Conservation (phyloP, 176 grass and related monocot species). For the Calamus simplicifolius region DNA sequence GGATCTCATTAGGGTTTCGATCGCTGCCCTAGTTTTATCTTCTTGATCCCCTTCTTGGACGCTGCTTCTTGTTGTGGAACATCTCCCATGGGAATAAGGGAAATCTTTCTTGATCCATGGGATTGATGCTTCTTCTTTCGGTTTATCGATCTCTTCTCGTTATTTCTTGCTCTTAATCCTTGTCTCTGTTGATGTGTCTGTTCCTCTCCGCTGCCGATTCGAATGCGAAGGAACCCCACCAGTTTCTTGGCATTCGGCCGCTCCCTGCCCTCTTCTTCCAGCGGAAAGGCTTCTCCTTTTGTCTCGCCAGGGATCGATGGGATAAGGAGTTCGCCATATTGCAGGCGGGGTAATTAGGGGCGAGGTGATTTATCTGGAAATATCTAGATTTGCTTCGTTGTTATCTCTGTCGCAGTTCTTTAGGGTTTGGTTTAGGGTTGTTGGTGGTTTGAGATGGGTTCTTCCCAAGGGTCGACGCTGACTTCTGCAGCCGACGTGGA, state of each 20-base stretch:
- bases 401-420: background rate
- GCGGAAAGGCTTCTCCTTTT: constrained; percentile 15
- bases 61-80: background rate
- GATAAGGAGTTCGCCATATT: constrained; percentile 36
- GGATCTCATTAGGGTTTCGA: too few relatives aligned
- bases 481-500: constrained; percentile 73
- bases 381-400: constrained; percentile 4
- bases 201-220: constrained; percentile 30
- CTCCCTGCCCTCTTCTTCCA: background rate
- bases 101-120: constrained; percentile 8
- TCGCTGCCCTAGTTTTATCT: too few relatives aligned
- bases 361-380: constrained; percentile 1
- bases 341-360: constrained; percentile 16
- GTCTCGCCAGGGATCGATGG: constrained; percentile 33
- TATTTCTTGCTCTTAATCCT: background rate
- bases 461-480: constrained; percentile 76
- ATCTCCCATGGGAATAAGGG: background rate
- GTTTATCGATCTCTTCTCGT: background rate
- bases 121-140: background rate
- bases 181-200: constrained; percentile 44
- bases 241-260: constrained; percentile 17
- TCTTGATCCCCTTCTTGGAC: too few relatives aligned
- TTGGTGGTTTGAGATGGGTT: constrained; percentile 24
- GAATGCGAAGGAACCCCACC: constrained; percentile 20
- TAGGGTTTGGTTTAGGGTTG: background rate